These are phyloP conservation scores for Lecanosticta acicola DNA, from an alignment of 2,329 filamentous ascomycete species.

Conservation along the genomic window DNA sequence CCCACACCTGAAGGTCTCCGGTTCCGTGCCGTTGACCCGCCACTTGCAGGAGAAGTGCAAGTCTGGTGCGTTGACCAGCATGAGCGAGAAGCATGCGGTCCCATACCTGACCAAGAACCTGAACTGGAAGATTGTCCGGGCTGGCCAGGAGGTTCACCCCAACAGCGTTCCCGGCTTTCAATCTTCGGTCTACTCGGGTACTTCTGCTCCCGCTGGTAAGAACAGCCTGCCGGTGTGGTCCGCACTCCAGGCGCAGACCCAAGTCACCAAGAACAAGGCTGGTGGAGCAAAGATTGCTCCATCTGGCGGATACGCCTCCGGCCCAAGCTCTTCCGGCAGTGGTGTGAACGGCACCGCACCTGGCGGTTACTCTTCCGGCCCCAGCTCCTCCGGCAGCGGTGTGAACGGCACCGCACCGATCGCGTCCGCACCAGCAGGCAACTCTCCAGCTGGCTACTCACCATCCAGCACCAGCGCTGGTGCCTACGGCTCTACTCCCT, in stretches of 20 bases:
- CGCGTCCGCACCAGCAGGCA: background rate
- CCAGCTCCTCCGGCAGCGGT: background rate
- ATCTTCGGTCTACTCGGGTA: conserved; percentile 36
- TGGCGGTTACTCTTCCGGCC: background rate
- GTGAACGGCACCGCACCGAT: conserved; percentile 1
- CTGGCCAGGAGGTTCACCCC: conserved; percentile 30
- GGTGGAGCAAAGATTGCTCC: conserved; percentile 19
- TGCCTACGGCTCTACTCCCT: conserved; percentile 1
- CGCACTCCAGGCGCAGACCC: conserved; percentile 20
- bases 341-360: background rate
- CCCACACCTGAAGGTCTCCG: conserved; percentile 31
- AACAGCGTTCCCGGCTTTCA: conserved; percentile 36
- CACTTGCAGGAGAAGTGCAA: conserved; percentile 33
- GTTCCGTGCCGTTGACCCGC: conserved; percentile 42
- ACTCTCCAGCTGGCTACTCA: background rate
- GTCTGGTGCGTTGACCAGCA: conserved; percentile 29
- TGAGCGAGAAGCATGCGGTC: conserved; percentile 24
- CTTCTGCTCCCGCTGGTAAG: conserved; percentile 23
- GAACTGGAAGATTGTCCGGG: conserved; percentile 32
- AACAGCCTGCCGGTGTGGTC: conserved; percentile 23
- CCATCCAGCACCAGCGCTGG: conserved; percentile 1
- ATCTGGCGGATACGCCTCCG: background rate
- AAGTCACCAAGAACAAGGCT: conserved; percentile 24
- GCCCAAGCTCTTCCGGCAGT: background rate
- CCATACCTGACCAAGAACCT: conserved; percentile 31